Percentiles rank a stretch among this genome's conserved stretches.
These are phyloP conservation scores for Daldinia eschscholtzii DNA, from an alignment of 2,329 filamentous ascomycete species.

Conservation along the genomic window DNA sequence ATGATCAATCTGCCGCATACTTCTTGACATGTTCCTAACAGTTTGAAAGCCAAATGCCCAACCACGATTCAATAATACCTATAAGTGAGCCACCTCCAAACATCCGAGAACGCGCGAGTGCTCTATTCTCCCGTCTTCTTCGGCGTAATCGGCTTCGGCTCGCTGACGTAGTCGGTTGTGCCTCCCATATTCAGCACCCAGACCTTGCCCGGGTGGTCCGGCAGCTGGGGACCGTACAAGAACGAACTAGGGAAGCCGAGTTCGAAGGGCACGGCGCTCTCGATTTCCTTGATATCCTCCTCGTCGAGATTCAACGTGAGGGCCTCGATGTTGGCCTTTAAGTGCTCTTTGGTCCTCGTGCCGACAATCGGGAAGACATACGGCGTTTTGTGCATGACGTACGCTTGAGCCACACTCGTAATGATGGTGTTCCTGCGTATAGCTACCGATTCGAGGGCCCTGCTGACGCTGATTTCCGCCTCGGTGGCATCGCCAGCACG, in stretches of 20 bases:
- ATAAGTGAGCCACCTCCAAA: slow-evolving; percentile 40
- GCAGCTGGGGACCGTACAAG: slow-evolving; percentile 57
- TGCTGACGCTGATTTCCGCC: slow-evolving; percentile 66
- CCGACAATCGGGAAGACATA: slow-evolving; percentile 68
- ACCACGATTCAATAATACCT: slow-evolving; percentile 12
- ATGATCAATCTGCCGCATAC: not conserved
- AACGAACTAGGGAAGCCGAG: slow-evolving; percentile 70
- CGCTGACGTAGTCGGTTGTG: slow-evolving; percentile 63
- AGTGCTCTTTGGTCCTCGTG: slow-evolving; percentile 64
- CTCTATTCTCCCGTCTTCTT: slow-evolving; percentile 59
- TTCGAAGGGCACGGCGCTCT: slow-evolving; percentile 66
- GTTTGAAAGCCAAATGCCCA: not conserved
- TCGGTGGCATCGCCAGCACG: slow-evolving; percentile 58
- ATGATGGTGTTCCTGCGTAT: slow-evolving; percentile 67
- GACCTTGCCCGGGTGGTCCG: slow-evolving; percentile 57
- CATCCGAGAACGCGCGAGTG: slow-evolving; percentile 38
- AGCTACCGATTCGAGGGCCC: slow-evolving; percentile 70
- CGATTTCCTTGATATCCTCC: slow-evolving; percentile 67
- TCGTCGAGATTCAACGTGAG: slow-evolving; percentile 63
- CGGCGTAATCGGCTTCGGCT: slow-evolving; percentile 58
- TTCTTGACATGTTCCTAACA: not conserved
- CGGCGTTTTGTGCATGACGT: slow-evolving; percentile 63
- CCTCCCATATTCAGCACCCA: slow-evolving; percentile 62
- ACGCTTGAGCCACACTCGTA: slow-evolving; percentile 69
- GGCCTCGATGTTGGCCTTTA: slow-evolving; percentile 68